Percentiles rank a stretch among this genome's conserved stretches.
Evolutionary conservation across 2,329 filamentous ascomycete genomes (phyloP).

Genomic region (Lecanicillium sp.): DNA sequence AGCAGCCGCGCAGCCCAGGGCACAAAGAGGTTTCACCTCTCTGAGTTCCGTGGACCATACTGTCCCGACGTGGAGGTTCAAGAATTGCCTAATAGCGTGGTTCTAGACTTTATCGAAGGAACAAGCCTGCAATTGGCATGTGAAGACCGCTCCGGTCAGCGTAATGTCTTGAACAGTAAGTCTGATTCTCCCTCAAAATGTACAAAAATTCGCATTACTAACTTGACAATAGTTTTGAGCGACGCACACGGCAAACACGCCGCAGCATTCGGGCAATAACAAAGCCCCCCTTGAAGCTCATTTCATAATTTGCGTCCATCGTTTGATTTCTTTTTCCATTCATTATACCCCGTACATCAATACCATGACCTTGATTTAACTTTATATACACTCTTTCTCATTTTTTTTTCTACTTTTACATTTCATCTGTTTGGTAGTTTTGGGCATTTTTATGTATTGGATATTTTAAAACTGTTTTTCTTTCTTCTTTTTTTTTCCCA

Average conservation of each 20-base stretch:
- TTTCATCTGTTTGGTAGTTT: constrained; percentile 1
- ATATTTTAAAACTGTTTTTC: constrained; percentile 17
- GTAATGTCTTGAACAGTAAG: constrained; percentile 45
- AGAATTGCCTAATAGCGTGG: constrained; percentile 81
- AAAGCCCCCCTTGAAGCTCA: no score
- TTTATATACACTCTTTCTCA: constrained; percentile 7
- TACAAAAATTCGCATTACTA: background rate
- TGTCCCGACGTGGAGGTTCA: constrained; percentile 85
- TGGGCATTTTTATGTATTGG: constrained; percentile 11
- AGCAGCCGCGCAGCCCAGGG: constrained; percentile 35
- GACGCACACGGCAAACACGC: constrained; percentile 27
- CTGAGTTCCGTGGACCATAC: constrained; percentile 71
- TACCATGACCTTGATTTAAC: constrained; percentile 1
- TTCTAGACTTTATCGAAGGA: constrained; percentile 52
- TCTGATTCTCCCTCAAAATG: constrained; percentile 10
- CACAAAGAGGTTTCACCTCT: constrained; percentile 74
- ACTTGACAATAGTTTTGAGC: constrained; percentile 20
- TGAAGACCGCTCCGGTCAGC: constrained; percentile 51
- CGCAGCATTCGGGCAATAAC: constrained; percentile 21
- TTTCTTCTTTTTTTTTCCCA: constrained; percentile 9
- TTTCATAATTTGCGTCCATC: constrained; percentile 1
- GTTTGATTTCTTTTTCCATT: constrained; percentile 5
- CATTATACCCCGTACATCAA: no score
- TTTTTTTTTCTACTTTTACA: constrained; percentile 3
- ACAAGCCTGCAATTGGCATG: constrained; percentile 57